Evolutionary conservation across 23 red algal species (phyloP).

Genomic region (Gracilaria domingensis): DNA sequence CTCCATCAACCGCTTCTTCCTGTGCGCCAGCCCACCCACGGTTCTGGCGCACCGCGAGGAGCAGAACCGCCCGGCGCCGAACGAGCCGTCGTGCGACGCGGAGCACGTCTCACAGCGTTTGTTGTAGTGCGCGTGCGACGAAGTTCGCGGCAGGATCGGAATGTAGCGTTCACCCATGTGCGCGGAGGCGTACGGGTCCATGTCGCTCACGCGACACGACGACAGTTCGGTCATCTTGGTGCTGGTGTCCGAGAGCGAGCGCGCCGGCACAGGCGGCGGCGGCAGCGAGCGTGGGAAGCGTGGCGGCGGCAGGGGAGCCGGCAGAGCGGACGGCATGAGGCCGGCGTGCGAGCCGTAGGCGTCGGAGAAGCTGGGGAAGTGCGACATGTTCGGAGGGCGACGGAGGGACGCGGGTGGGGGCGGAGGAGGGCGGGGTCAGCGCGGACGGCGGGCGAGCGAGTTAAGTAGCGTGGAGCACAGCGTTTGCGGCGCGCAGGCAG

Average conservation of each 20-base stretch:
- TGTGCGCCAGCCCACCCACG: slow-evolving; percentile 69
- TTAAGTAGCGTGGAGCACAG: slow-evolving; percentile 9
- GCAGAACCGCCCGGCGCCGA: slow-evolving; percentile 73
- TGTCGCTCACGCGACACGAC: not conserved
- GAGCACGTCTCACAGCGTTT: slow-evolving; percentile 68
- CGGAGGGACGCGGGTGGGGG: too few species aligned
- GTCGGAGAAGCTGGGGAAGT: not conserved
- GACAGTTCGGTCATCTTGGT: slow-evolving; percentile 26
- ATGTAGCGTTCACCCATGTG: slow-evolving; percentile 46
- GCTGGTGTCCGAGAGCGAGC: slow-evolving; percentile 23
- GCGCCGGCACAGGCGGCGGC: slow-evolving; percentile 4
- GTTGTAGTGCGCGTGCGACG: slow-evolving; percentile 39
- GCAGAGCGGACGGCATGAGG: not conserved
- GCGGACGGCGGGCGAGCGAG: not conserved
- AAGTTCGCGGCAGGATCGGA: slow-evolving; percentile 55
- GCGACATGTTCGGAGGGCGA: not conserved
- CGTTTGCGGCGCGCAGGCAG: not conserved
- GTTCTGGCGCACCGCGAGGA: slow-evolving; percentile 70
- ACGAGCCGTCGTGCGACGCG: slow-evolving; percentile 63
- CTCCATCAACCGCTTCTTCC: slow-evolving; percentile 69
- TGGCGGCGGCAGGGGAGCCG: slow-evolving; percentile 6
- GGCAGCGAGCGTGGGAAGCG: slow-evolving; percentile 8
- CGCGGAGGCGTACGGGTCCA: not conserved
- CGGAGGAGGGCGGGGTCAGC: not conserved
- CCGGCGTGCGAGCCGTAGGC: not conserved